phyloP scores from a whole-genome alignment of 495 filamentous ascomycete species.

The Lentithecium fluviatile region DNA sequence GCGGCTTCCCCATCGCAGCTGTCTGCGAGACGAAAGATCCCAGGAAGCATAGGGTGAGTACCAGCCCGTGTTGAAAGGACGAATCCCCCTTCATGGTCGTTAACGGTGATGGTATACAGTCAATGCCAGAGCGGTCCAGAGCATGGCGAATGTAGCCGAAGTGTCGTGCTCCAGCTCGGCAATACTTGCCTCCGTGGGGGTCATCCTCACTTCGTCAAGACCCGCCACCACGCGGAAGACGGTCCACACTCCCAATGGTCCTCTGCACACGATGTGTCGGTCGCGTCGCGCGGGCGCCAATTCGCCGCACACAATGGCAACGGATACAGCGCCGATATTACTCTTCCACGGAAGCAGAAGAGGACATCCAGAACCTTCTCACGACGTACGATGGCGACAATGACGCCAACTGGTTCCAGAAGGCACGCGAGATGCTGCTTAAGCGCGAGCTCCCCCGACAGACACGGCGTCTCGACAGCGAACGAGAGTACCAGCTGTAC shows the following conservation, averaged over 20 bases:
- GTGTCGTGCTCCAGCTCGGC: no score
- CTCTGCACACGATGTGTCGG: conserved; percentile 3
- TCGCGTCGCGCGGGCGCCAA: background rate
- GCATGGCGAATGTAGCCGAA: no score
- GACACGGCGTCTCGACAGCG: background rate
- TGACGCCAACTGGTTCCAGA: conserved; percentile 4
- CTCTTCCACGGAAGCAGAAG: background rate
- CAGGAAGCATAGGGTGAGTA: no score
- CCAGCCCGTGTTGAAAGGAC: no score
- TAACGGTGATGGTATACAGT: no score
- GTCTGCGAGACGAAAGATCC: no score
- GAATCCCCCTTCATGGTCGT: no score
- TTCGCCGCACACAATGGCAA: conserved; percentile 13
- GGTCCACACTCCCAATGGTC: background rate
- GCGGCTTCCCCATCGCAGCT: background rate
- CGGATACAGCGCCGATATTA: background rate
- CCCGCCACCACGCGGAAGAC: background rate
- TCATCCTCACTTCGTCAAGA: no score
- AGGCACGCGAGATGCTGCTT: conserved; percentile 10
- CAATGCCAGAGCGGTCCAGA: no score
- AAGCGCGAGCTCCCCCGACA: conserved; percentile 5
- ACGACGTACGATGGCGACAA: background rate
- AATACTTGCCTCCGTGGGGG: no score
- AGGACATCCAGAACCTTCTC: background rate
- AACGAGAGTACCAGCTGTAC: background rate